Evolutionary conservation across 148 eudicot species (phyloP), one percentile per base, ranked within the genome.

Genomic region (Chenopodium berlandieri): DNA sequence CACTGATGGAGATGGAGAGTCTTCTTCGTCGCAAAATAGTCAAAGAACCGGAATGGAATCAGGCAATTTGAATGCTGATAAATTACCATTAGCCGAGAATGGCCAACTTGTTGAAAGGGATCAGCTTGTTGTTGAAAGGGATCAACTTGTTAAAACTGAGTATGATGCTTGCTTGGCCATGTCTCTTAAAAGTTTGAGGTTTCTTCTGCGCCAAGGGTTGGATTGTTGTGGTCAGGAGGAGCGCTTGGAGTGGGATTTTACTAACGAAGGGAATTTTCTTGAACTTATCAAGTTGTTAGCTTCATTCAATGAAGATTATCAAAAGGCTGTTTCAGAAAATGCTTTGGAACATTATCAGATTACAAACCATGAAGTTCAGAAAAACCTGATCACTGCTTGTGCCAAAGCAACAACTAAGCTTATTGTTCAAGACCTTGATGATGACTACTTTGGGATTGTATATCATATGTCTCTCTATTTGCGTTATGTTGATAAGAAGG

Each of bases 391-490:
- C 32, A 23, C 46, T 25, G 22, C 58, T 40, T 79, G 64, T 75
- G 86, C 87, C 1, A 9, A 19, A 9, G 82, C 72, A 82, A 79
- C 76, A 11, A 23, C 27, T 23, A 66, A 31, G 32, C 64, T 9
- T 31, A 84, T 84, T 10, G 22, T 84, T 14, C 31, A 50, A 20
- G 78, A 84, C 4, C 7, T 72, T 11, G 56, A 17, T 20, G 56
- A 72, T 72, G 75, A 72, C 52, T 37, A 44, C 48, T 72, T 85
- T 37, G 60, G 66, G 0, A 75, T 85, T 8, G 7, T 79, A 12
- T 73, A 78, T 50, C 74, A 85, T 68, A 74, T 50, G 78, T 77
- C 76, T 16, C 31, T 79, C 40, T 62, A 8, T 64, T 14, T 50
- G 54, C 54, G 70, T 0, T 77, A 50, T 65, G 81, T 77, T 7